These are phyloP conservation scores for Pestalotiopsis sp. DNA, from an alignment of 2,329 filamentous ascomycete species.

Conservation along the genomic window DNA sequence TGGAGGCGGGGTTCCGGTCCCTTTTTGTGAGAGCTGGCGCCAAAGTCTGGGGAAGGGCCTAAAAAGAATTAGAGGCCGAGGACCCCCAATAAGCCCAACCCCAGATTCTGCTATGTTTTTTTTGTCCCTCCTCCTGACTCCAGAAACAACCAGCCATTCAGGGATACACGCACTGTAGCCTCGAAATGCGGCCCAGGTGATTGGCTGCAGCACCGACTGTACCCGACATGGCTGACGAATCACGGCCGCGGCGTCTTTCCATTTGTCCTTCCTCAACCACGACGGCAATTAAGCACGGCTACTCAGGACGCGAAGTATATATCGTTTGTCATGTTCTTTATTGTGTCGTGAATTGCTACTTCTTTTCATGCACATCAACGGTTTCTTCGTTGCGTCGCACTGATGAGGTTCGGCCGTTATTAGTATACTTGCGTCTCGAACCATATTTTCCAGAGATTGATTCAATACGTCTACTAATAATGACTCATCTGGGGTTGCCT, in stretches of 20 bases:
- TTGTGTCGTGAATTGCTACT: too few species aligned
- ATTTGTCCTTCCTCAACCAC: neutral
- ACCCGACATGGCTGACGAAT: neutral
- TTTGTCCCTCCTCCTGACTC: neutral
- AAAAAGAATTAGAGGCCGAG: neutral
- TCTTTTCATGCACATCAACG: too few species aligned
- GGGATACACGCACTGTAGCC: neutral
- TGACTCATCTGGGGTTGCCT: too few species aligned
- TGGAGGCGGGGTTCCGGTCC: constrained; percentile 10
- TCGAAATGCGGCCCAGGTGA: neutral
- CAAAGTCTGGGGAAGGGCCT: neutral
- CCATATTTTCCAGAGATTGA: too few species aligned
- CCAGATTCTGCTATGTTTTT: neutral
- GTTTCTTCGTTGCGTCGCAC: too few species aligned
- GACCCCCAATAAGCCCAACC: neutral
- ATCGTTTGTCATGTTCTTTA: neutral
- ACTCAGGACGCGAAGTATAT: neutral
- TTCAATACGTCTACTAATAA: too few species aligned
- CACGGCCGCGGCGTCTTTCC: neutral
- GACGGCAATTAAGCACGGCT: neutral
- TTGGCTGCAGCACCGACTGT: neutral
- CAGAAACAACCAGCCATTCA: neutral
- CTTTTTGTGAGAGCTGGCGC: neutral
- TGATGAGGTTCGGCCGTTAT: too few species aligned
- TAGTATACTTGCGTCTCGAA: too few species aligned